Evolutionary conservation across 495 filamentous ascomycete genomes (phyloP).

Genomic region (Aspergillus biplanus): DNA sequence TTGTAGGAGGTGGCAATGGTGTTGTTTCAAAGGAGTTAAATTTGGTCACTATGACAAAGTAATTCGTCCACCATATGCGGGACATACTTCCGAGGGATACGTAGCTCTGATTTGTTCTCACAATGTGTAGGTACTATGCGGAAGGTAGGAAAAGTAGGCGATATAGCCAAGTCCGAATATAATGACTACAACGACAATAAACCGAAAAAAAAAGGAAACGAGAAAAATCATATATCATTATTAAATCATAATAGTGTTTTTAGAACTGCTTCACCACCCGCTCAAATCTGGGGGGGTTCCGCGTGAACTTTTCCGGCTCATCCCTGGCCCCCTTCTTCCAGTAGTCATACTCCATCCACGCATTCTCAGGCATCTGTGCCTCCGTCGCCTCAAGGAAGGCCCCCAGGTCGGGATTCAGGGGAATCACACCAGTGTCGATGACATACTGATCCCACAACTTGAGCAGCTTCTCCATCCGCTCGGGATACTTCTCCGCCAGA

Average conservation of each 20-base stretch:
- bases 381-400: conserved; percentile 60
- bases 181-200: no score
- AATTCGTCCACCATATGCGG: no score
- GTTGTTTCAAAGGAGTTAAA: no score
- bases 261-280: conserved; percentile 54
- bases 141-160: no score
- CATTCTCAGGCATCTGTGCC: conserved; percentile 68
- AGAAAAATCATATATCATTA: no score
- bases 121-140: no score
- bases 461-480: conserved; percentile 51
- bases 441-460: conserved; percentile 64
- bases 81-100: no score
- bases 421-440: conserved; percentile 61
- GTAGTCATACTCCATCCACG: conserved; percentile 72
- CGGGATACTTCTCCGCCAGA: conserved; percentile 60
- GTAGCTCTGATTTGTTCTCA: no score
- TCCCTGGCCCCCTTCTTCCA: conserved; percentile 66
- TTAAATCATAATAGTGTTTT: background rate
- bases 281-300: conserved; percentile 54
- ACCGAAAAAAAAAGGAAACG: no score
- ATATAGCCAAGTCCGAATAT: no score
- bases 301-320: conserved; percentile 57
- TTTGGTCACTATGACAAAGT: no score
- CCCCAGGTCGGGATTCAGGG: conserved; percentile 45
- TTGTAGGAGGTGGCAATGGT: no score